Base-by-base conservation (phyloP, 768 basidiomycete species). In the Naganishia onofrii region DNA sequence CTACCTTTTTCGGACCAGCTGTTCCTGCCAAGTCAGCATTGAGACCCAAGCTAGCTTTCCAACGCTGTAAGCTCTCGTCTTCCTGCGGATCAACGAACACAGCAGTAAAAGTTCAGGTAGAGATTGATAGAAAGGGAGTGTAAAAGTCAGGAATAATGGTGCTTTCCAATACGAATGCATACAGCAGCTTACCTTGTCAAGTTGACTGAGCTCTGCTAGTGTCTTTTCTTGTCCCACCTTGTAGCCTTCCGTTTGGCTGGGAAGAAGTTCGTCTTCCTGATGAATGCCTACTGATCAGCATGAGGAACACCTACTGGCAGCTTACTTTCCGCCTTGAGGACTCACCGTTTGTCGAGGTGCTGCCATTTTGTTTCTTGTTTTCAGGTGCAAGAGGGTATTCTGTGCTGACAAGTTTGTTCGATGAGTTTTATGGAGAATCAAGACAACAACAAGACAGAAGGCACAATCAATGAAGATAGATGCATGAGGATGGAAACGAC, bases 1-100 rank as follows among this genome's bases (percentile, higher is more conserved):
- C 51, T 70, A 89, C 92, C 86, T 91, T 91, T 54, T 78, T 80
- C 29, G 52, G 60, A 1, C 86, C 87, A 74, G 71, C 81, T 17
- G 83, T 79, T 68, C 83, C 76, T 23, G 78, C 82, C 17, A 87
- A 85, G 36, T 66, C 73, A 64, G 86, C 85, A 7, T 69, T 78
- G 71, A 97, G 88, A 66, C 95, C 95, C 31, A 98, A 85, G 66
- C 89, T 92, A 46, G 91, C 92, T 81, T 98, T 98, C 95, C 95
- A 98, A 73, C 92, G 88, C 36, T 89, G 88, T 76, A 98, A 85
- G 80, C 91, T 92, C 82, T 96, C 94, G 79, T 97, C 94, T 71
- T 90, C 76, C 79, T 80, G 54, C 21, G 13, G 19, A 34, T 28
- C n/a, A n/a, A n/a, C n/a, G n/a, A n/a, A n/a, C n/a, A n/a, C n/a